Conservation (phyloP, 306 rosid species). For the Abrus precatorius region DNA sequence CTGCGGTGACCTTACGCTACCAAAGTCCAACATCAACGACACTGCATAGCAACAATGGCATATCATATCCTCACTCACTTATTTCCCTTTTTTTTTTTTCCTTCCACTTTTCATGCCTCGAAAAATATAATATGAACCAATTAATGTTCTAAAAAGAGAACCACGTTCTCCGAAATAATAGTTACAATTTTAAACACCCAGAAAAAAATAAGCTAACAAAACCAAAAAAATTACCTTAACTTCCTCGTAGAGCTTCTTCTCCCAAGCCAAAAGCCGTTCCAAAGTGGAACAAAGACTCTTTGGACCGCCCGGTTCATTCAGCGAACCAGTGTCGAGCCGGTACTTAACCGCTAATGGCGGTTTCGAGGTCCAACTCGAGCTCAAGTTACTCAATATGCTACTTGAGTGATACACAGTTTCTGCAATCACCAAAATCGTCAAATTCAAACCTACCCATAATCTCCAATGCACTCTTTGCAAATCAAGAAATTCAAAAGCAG, state of each 20-base stretch:
- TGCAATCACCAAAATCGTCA: slow-evolving; percentile 53
- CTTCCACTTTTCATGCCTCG: slow-evolving; percentile 43
- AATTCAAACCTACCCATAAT: slow-evolving; percentile 27
- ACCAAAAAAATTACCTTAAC: slow-evolving; percentile 71
- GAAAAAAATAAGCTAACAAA: neutral
- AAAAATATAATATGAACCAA: slow-evolving; percentile 32
- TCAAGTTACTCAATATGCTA: slow-evolving; percentile 83
- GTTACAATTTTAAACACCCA: neutral
- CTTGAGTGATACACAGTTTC: slow-evolving; percentile 97
- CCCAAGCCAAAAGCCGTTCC: slow-evolving; percentile 97
- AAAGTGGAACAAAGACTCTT: slow-evolving; percentile 90
- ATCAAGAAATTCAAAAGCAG: slow-evolving; percentile 33
- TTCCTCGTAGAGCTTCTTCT: slow-evolving; percentile 94
- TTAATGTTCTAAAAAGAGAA: slow-evolving; percentile 18
- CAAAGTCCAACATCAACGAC: slow-evolving; percentile 44
- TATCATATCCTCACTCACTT: slow-evolving; percentile 36
- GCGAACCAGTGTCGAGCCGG: slow-evolving; percentile 73
- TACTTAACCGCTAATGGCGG: slow-evolving; percentile 95
- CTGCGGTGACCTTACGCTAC: slow-evolving; percentile 63
- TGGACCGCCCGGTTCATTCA: slow-evolving; percentile 66
- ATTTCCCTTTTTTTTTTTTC: slow-evolving; percentile 9
- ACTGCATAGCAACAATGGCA: neutral
- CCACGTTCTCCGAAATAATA: neutral
- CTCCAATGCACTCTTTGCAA: slow-evolving; percentile 14
- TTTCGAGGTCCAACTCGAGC: slow-evolving; percentile 97